phyloP scores from a whole-genome alignment of 2,329 filamentous ascomycete species.

The Emmonsiellopsis sp. region DNA sequence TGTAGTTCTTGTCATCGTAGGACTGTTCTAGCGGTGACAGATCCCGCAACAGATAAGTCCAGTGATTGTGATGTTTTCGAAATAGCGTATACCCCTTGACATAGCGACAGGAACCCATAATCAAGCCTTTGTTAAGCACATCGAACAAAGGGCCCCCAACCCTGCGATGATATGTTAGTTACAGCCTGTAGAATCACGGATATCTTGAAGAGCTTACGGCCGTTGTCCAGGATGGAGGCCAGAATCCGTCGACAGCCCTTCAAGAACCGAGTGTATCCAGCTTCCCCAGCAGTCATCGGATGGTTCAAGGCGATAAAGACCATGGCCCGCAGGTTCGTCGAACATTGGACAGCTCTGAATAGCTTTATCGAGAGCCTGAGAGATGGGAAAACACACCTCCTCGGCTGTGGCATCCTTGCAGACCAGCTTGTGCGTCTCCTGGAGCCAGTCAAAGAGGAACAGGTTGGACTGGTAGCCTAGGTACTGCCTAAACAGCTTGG shows the following conservation, averaged over 20 bases:
- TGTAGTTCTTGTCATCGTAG: neutral
- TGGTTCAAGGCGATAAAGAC: neutral
- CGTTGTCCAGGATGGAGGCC: neutral
- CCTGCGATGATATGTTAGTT: neutral
- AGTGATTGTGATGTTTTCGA: neutral
- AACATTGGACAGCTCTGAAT: neutral
- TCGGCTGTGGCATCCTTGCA: slow-evolving; percentile 6
- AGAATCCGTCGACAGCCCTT: neutral
- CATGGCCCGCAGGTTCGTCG: neutral
- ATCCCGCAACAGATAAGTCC: slow-evolving; percentile 1
- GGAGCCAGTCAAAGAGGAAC: slow-evolving; percentile 4
- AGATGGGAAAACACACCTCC: neutral
- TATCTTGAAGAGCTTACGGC: neutral
- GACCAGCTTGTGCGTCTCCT: slow-evolving; percentile 5
- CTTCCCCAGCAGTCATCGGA: slow-evolving; percentile 2
- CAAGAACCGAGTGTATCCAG: slow-evolving; percentile 1
- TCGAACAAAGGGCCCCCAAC: neutral
- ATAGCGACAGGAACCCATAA: neutral
- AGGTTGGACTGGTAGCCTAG: neutral
- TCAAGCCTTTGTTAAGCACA: neutral
- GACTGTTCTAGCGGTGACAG: neutral
- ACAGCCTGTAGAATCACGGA: neutral
- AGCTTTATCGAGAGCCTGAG: neutral
- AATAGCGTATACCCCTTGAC: neutral
- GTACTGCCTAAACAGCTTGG: slow-evolving; percentile 1